A percentile compares a stretch with the other conserved stretches of the same genome.
These are phyloP conservation scores for Nannochloropsis salina DNA, from an alignment of 108 stramenopile genomes.

Conservation along the genomic window DNA sequence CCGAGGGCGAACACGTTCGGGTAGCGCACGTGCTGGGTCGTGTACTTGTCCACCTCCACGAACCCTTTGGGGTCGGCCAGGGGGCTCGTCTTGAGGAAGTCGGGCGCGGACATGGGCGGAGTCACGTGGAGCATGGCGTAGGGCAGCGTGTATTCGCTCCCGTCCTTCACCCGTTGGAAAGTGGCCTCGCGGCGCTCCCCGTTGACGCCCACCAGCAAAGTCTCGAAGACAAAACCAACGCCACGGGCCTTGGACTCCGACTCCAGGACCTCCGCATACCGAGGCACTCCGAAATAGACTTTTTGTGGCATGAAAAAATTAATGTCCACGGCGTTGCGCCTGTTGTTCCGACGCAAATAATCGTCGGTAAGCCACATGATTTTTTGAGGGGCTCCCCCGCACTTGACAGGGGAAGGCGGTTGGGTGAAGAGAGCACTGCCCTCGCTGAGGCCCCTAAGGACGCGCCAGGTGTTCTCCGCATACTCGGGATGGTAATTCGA, in stretches of 20 bases:
- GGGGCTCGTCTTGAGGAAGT: constrained; percentile 32
- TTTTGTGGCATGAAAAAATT: constrained; percentile 33
- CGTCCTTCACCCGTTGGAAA: constrained; percentile 38
- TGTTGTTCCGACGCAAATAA: constrained; percentile 28
- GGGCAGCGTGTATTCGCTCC: constrained; percentile 7
- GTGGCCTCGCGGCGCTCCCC: constrained; percentile 44
- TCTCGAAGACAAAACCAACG: constrained; percentile 34
- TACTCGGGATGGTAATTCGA: constrained; percentile 41
- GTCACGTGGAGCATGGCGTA: constrained; percentile 54
- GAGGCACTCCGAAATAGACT: constrained; percentile 48
- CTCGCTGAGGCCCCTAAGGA: constrained; percentile 12
- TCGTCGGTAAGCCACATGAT: constrained; percentile 57
- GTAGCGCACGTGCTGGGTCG: constrained; percentile 46
- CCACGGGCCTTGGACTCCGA: constrained; percentile 33
- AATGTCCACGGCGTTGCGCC: constrained; percentile 33
- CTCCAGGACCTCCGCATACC: constrained; percentile 48
- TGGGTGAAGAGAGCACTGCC: constrained; percentile 49
- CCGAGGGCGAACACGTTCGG: constrained; percentile 52
- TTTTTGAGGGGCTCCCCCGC: constrained; percentile 58
- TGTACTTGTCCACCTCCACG: constrained; percentile 52
- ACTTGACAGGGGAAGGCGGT: constrained; percentile 46
- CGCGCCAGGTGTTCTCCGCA: constrained; percentile 29
- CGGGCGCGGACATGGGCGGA: constrained; percentile 48
- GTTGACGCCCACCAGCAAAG: constrained; percentile 42
- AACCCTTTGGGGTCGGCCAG: constrained; percentile 44